Percentiles rank a stretch among this genome's conserved stretches.
phyloP scores from a whole-genome alignment of 495 filamentous ascomycete species.

The Penicillium bialowiezense region DNA sequence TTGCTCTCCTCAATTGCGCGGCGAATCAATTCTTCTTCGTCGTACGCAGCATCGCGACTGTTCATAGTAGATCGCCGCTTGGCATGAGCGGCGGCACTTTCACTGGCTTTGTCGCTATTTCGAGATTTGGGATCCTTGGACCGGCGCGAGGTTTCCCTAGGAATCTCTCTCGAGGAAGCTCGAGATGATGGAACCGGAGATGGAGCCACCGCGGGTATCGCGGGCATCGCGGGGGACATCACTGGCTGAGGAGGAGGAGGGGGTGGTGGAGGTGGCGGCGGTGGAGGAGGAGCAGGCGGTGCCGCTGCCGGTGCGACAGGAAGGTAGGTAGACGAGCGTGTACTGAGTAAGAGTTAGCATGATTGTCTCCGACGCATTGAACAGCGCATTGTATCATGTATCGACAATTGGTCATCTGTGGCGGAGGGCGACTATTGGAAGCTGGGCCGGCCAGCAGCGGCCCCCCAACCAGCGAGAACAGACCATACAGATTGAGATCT shows the following conservation, averaged over 20 bases:
- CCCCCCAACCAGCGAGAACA: conserved; percentile 6
- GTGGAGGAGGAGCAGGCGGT: background rate
- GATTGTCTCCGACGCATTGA: background rate
- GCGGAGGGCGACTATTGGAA: background rate
- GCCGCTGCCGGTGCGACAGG: conserved; percentile 49
- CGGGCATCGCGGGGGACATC: background rate
- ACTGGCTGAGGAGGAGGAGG: background rate
- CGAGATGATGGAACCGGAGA: conserved; percentile 46
- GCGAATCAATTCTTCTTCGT: conserved; percentile 87
- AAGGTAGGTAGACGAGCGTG: conserved; percentile 66
- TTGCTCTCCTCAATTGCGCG: conserved; percentile 95
- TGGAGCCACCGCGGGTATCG: background rate
- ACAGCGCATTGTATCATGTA: background rate
- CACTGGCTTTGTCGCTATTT: conserved; percentile 44
- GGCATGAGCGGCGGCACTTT: conserved; percentile 38
- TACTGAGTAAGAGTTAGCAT: conserved; percentile 45
- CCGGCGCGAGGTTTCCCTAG: conserved; percentile 45
- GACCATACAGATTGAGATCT: background rate
- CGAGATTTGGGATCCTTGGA: conserved; percentile 48
- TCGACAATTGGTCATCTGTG: background rate
- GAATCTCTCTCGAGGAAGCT: conserved; percentile 42
- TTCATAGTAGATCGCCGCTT: conserved; percentile 98
- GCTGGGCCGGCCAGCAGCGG: background rate
- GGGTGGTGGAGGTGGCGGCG: background rate
- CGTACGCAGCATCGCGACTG: conserved; percentile 90